Conservation (phyloP, 768 basidiomycete genomes). For the Amyloporia xantha region DNA sequence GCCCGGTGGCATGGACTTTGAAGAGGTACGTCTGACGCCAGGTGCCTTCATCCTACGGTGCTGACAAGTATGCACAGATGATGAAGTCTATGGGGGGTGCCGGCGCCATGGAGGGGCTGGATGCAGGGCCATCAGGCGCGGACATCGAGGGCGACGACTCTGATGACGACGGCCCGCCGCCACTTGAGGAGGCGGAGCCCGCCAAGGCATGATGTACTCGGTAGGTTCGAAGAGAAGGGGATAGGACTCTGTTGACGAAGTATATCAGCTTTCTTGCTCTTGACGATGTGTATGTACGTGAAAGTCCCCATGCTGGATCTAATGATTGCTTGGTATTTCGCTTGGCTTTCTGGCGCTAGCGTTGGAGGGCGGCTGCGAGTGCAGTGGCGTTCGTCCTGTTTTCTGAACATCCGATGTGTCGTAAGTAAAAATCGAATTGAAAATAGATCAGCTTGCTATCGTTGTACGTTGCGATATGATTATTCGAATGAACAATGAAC, state of each 20-base stretch:
- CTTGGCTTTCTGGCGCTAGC: not conserved
- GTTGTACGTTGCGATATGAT: not conserved
- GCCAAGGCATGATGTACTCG: constrained; percentile 29
- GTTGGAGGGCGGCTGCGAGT: not conserved
- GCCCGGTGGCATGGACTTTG: constrained; percentile 63
- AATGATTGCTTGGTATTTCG: not conserved
- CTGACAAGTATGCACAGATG: constrained; percentile 30
- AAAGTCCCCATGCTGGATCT: not conserved
- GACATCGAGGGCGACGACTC: constrained; percentile 35
- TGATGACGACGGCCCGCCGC: constrained; percentile 68
- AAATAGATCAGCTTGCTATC: not conserved
- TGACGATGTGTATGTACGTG: not conserved
- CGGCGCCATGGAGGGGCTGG: constrained; percentile 13
- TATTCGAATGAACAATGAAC: not conserved
- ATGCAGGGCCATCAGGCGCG: constrained; percentile 17
- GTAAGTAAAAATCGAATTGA: not conserved
- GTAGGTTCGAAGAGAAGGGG: not conserved
- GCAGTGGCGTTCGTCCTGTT: not conserved
- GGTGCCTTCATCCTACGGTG: not conserved
- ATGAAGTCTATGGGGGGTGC: constrained; percentile 31
- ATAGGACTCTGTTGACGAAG: not conserved
- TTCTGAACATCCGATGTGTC: not conserved
- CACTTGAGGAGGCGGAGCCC: constrained; percentile 64
- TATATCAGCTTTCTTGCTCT: not conserved
- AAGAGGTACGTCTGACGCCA: constrained; percentile 39